Evolutionary conservation across 2,329 filamentous ascomycete species (phyloP), one percentile per base, ranked within the genome.

Genomic region (Lachnellula hyalina): DNA sequence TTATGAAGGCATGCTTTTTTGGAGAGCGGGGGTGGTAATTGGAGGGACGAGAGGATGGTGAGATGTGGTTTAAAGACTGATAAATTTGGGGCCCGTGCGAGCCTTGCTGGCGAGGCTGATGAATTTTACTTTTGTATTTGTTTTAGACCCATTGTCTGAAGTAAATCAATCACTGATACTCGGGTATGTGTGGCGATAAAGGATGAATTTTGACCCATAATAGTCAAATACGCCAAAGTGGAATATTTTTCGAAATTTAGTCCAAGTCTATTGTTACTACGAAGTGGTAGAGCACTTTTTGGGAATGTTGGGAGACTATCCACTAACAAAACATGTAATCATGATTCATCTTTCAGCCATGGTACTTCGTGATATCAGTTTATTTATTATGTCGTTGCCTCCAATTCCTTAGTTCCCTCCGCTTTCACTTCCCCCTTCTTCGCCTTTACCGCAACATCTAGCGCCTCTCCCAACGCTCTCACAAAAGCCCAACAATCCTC

Each of bases 401-500:
- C 21, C 40, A 55, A 52, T 23, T 57, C 49, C 11, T 49, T 32
- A 17, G 19, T 52, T n/a, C 45, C 52, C 19, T 34, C 23, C 12
- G 36, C 38, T 3, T 47, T 11, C n/a, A 38, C 23, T 32, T 44
- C 32, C 17, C 49, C 49, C 15, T 54, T 40, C 35, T 57, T 57
- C 15, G 54, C 48, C 48, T 34, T 48, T 15, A 54, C 47, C 44
- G 75, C 62, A 28, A 67, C 60, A 21, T 62, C 61, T 19, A 75
- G 54, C 32, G 67, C 69, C 51, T 71, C 62, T 28, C 68, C 69
- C 52, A 79, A 74, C 14, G 67, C 73, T 44, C 70, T 61, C 4
- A 73, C 77, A 66, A 89, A 89, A 15, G 73, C 69, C 74, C 73
- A 84, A 55, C 82, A 81, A 71, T 92, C 89, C 35, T 71, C 69